Evolutionary conservation across 2,329 filamentous ascomycete genomes (phyloP).

Genomic region (Beauveria medogensis): DNA sequence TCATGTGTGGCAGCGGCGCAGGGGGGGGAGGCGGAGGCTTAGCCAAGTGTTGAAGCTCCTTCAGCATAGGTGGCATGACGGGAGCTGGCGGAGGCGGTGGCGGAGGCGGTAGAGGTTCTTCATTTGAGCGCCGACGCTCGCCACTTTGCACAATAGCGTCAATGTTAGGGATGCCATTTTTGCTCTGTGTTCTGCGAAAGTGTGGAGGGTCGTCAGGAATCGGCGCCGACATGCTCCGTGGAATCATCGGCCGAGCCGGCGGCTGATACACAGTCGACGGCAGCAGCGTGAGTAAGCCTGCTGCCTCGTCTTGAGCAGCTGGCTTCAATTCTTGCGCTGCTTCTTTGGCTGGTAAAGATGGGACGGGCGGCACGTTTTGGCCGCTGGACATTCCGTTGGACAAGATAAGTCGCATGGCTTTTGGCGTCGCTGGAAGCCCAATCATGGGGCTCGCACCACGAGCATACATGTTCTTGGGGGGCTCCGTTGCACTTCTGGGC

Average conservation of each 20-base stretch:
- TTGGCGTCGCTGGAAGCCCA: slow-evolving; percentile 82
- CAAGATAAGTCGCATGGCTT: slow-evolving; percentile 80
- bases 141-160: slow-evolving; percentile 34
- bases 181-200: slow-evolving; percentile 28
- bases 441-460: slow-evolving; percentile 42
- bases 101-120: slow-evolving; percentile 41
- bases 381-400: slow-evolving; percentile 33
- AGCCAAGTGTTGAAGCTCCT: slow-evolving; percentile 55
- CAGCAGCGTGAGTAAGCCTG: slow-evolving; percentile 38
- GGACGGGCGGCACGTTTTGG: slow-evolving; percentile 11
- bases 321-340: slow-evolving; percentile 25
- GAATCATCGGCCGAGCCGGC: slow-evolving; percentile 39
- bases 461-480: slow-evolving; percentile 44
- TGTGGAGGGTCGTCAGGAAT: slow-evolving; percentile 33
- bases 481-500: slow-evolving; percentile 58
- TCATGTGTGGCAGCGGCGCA: slow-evolving; percentile 43
- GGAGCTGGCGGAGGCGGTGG: slow-evolving; percentile 31
- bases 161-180: slow-evolving; percentile 35
- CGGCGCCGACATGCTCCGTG: slow-evolving; percentile 54
- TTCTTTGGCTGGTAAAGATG: neutral
- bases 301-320: slow-evolving; percentile 15
- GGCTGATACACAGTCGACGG: slow-evolving; percentile 55
- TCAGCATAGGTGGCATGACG: slow-evolving; percentile 44
- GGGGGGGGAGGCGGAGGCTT: slow-evolving; percentile 54
- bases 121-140: slow-evolving; percentile 39